phyloP scores from a whole-genome alignment of 2,329 filamentous ascomycete genomes.

The Penicillium sp. region DNA sequence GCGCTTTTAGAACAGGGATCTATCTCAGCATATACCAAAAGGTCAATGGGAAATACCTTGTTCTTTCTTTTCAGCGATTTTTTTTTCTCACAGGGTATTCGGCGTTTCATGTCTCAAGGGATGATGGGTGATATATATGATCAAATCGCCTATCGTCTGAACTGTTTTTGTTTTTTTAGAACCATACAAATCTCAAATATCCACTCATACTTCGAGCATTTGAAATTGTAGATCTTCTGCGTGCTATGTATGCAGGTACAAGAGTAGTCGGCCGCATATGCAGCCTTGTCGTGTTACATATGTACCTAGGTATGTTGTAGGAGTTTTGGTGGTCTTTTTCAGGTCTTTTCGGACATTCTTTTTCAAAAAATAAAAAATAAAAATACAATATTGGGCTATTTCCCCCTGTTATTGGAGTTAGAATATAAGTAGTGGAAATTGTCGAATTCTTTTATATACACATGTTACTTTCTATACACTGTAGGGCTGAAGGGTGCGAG shows the following conservation, averaged over 20 bases:
- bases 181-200: slow-evolving; percentile 2
- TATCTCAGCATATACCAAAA: slow-evolving; percentile 21
- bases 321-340: too few relatives aligned
- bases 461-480: too few relatives aligned
- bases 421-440: too few relatives aligned
- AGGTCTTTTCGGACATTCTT: too few relatives aligned
- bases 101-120: slow-evolving; percentile 20
- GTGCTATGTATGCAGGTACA: not conserved
- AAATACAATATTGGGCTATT: too few relatives aligned
- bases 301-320: too few relatives aligned
- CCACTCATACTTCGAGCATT: not conserved
- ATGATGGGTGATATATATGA: slow-evolving; percentile 15
- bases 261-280: not conserved
- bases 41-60: slow-evolving; percentile 13
- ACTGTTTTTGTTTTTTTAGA: not conserved
- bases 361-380: too few relatives aligned
- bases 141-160: slow-evolving; percentile 6
- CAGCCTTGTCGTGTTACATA: too few relatives aligned
- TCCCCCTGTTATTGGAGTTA: too few relatives aligned
- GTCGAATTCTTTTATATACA: too few relatives aligned
- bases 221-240: not conserved
- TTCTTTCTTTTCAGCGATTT: slow-evolving; percentile 25
- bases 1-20: slow-evolving; percentile 15
- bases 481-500: not conserved
- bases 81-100: slow-evolving; percentile 13